Conservation (phyloP, 495 filamentous ascomycete genomes). For the Aspergillus funiculosus region DNA sequence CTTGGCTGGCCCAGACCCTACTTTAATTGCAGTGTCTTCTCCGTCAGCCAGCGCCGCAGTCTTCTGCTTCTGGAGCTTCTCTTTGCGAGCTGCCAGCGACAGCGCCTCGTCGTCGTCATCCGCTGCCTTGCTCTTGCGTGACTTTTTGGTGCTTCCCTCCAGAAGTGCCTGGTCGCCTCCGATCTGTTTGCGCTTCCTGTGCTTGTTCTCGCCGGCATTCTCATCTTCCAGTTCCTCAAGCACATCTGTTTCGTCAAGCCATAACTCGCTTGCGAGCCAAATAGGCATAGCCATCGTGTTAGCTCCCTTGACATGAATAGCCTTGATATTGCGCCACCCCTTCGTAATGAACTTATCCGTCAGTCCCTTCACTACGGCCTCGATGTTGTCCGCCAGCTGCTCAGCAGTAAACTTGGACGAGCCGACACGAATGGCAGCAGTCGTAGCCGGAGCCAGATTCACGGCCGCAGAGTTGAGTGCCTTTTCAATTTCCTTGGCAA, state of each 20-base stretch:
- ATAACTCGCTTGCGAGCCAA: constrained; percentile 86
- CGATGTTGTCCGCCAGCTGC: constrained; percentile 72
- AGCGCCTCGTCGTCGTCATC: constrained; percentile 46
- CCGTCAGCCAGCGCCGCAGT: constrained; percentile 42
- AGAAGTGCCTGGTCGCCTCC: constrained; percentile 53
- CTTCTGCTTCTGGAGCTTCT: constrained; percentile 52
- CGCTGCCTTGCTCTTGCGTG: constrained; percentile 40
- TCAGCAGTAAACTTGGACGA: constrained; percentile 65
- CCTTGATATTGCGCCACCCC: constrained; percentile 77
- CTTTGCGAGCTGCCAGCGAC: constrained; percentile 52
- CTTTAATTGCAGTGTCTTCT: constrained; percentile 15
- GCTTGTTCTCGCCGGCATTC: constrained; percentile 43
- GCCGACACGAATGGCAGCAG: constrained; percentile 64
- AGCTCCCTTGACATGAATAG: constrained; percentile 81
- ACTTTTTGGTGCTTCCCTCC: constrained; percentile 51
- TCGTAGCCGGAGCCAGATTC: constrained; percentile 61
- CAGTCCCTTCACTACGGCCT: constrained; percentile 60
- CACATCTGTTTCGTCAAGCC: constrained; percentile 76
- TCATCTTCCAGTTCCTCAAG: constrained; percentile 52
- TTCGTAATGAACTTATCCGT: constrained; percentile 73
- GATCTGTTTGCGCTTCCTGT: constrained; percentile 61
- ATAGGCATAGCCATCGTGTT: constrained; percentile 82
- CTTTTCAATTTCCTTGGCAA: constrained; percentile 67
- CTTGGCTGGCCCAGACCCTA: constrained; percentile 27
- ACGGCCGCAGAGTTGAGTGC: constrained; percentile 66